These are phyloP conservation scores for Aspergillus novofumigatus DNA, from an alignment of 2,329 filamentous ascomycete genomes.

Conservation along the genomic window DNA sequence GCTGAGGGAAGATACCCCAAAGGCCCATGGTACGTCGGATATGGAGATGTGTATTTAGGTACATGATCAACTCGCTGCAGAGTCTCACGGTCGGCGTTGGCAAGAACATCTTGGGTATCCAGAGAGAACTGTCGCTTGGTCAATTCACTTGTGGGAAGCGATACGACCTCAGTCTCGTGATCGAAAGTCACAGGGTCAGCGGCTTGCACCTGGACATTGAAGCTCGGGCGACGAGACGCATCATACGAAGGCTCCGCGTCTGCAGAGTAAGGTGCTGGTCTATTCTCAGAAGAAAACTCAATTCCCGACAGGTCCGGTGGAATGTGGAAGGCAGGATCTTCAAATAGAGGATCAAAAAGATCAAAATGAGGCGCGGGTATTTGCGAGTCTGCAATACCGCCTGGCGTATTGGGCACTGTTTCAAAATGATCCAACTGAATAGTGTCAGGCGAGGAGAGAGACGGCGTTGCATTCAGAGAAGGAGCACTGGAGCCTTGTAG, in stretches of 20 bases:
- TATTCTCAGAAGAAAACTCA: slow-evolving; percentile 2
- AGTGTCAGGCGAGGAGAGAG: slow-evolving; percentile 17
- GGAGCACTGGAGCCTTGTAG: slow-evolving; percentile 1
- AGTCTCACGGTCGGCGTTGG: slow-evolving; percentile 20
- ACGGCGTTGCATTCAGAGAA: slow-evolving; percentile 17
- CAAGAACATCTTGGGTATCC: slow-evolving; percentile 17
- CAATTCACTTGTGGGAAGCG: slow-evolving; percentile 12
- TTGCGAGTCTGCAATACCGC: slow-evolving; percentile 8
- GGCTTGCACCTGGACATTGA: neutral
- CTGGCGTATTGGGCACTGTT: slow-evolving; percentile 14
- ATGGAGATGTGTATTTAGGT: slow-evolving; percentile 29
- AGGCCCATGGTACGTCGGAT: slow-evolving; percentile 22
- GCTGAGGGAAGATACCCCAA: slow-evolving; percentile 29
- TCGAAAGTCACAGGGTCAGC: too few species aligned
- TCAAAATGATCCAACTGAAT: slow-evolving; percentile 11
- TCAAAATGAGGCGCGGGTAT: slow-evolving; percentile 19
- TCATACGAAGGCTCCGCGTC: neutral
- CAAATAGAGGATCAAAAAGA: slow-evolving; percentile 17
- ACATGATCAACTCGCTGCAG: slow-evolving; percentile 16
- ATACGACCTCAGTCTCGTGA: neutral
- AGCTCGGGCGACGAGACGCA: neutral
- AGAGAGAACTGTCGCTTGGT: slow-evolving; percentile 22
- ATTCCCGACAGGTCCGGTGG: slow-evolving; percentile 1
- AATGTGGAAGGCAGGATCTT: slow-evolving; percentile 10
- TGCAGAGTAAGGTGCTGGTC: neutral